A percentile compares a stretch with the other conserved stretches of the same genome.
Evolutionary conservation across 139 green algal species (phyloP).

Genomic region (Dunaliella sp.): DNA sequence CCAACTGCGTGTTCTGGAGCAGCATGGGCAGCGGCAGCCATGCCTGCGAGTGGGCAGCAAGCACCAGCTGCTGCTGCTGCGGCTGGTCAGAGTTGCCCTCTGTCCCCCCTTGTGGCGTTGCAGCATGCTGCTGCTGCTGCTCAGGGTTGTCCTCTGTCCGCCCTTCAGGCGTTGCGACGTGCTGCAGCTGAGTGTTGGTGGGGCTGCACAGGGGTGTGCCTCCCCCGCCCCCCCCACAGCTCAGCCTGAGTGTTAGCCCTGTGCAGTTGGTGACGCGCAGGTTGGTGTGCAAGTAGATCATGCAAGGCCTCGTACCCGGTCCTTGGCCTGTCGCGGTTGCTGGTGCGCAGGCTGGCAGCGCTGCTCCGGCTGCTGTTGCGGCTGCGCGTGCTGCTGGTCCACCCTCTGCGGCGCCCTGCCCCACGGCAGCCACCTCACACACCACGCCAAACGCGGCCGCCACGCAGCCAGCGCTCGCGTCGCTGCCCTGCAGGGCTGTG

Average conservation of each 20-base stretch:
- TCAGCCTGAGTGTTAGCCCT: neutral
- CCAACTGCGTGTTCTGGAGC: neutral
- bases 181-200: neutral
- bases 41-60: neutral
- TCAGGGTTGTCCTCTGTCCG: neutral
- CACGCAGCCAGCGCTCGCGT: neutral
- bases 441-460: neutral
- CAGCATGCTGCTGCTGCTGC: neutral
- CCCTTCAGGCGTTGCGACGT: neutral
- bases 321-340: too few relatives aligned
- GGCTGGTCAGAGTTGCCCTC: neutral
- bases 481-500: too few relatives aligned
- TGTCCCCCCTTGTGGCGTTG: neutral
- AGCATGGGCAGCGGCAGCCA: neutral
- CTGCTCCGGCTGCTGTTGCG: too few relatives aligned
- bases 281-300: neutral
- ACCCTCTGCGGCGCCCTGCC: too few relatives aligned
- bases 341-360: too few relatives aligned
- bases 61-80: neutral
- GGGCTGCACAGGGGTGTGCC: neutral
- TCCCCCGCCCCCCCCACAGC: neutral
- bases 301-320: neutral
- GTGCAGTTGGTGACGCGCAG: conserved; percentile 1
- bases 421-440: neutral
- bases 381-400: too few relatives aligned